Percentiles rank a stretch among this genome's conserved stretches.
phyloP scores from a whole-genome alignment of 2,329 filamentous ascomycete genomes.

The Apiospora koreana region DNA sequence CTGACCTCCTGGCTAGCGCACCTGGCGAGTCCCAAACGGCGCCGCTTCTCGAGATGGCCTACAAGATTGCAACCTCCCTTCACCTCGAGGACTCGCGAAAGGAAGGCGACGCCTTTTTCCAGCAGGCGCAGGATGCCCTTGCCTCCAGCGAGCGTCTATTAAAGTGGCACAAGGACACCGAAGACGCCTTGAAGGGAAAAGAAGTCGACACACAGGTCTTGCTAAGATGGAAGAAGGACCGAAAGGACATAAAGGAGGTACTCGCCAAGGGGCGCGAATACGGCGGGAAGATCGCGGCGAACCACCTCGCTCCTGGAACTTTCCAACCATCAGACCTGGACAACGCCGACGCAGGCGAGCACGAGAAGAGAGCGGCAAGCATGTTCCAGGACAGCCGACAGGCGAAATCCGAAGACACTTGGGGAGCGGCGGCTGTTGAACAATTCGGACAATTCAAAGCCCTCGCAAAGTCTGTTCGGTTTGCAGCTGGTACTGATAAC shows the following conservation, averaged over 20 bases:
- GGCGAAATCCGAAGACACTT: constrained; percentile 23
- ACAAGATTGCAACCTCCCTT: not conserved
- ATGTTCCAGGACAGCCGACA: constrained; percentile 33
- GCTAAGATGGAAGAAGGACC: constrained; percentile 35
- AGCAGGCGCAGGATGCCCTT: constrained; percentile 23
- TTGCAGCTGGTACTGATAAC: constrained; percentile 9
- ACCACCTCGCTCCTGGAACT: constrained; percentile 23
- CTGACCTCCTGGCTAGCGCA: not conserved
- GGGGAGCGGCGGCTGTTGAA: constrained; percentile 28
- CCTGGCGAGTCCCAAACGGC: not conserved
- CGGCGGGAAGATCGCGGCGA: constrained; percentile 32
- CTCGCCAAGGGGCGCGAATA: constrained; percentile 33
- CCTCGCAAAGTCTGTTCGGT: constrained; percentile 23
- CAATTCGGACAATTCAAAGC: constrained; percentile 26
- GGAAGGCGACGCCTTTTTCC: constrained; percentile 27
- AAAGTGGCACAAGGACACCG: constrained; percentile 29
- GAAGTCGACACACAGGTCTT: constrained; percentile 19
- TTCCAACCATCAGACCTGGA: constrained; percentile 19
- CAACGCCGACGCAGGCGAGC: constrained; percentile 22
- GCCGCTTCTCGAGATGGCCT: not conserved
- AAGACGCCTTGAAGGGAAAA: constrained; percentile 25
- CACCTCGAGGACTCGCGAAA: not conserved
- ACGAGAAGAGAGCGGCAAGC: constrained; percentile 28
- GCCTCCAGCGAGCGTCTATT: constrained; percentile 29
- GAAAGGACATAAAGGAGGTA: constrained; percentile 32